Evolutionary conservation across 2,329 filamentous ascomycete genomes (phyloP), one percentile per base, ranked within the genome.

Genomic region (Cytospora schulzeri): DNA sequence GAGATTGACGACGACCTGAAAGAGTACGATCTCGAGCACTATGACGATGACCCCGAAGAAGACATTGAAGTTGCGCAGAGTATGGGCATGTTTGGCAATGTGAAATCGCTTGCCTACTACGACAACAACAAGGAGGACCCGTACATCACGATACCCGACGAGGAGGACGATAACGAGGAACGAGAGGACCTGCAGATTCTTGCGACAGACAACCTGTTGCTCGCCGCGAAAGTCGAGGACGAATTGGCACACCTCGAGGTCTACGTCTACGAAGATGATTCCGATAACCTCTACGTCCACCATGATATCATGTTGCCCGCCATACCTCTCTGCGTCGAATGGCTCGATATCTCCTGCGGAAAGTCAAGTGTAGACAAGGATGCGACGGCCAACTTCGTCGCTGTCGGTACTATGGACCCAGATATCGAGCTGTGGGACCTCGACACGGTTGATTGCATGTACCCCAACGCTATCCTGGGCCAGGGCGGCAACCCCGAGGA

Each of bases 291-390:
- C 67, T 99, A 99, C 76, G 94, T 99, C 28, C 95, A 99, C 80
- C 95, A 99, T 84, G 95, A 99, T 77, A 96, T 99, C 72, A 98
- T 99, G 94, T 85, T 99, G 63, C 95, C 95, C 35, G 94, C 94
- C 28, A 97, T 99, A 73, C 95, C 95, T 14, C 87, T 99, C 8
- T 95, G 92, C 73, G 85, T 98, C 50, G 95, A 99, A 80, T 99
- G 95, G 95, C 80, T 99, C 53, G 92, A 97, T 75, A 84, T 97
- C 63, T 90, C 92, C n/a, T 92, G 97, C 41, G 89, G 91, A 69
- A 92, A 92, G 75, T 78, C 83, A 14, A 80, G 76, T 54, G 79
- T 83, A 6, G 85, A 85, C 51, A 85, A 86, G 67, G 87, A 91
- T 68, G 83, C 86, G 28, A 85, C 83, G 57, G 95, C 91, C 63